Base-by-base conservation (phyloP, 108 stramenopile genomes). In the Mediolabrus comicus region DNA sequence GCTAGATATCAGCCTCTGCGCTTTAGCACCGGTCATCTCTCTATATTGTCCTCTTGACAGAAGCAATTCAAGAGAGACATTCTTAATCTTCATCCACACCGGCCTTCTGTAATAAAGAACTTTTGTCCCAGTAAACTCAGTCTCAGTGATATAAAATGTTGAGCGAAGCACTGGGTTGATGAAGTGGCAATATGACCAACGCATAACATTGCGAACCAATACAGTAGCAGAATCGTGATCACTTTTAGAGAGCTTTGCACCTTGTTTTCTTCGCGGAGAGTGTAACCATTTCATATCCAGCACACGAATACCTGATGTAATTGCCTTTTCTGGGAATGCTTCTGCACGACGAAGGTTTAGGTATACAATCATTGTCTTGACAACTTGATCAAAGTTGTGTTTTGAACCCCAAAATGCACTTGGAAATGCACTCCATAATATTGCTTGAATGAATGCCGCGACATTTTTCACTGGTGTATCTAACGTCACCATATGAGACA, bases 81-180 rank as follows among this genome's bases (percentile, higher is more conserved):
- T 52, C 19, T 88, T 80, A 71, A 93, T 85, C 9, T 68, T 41
- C 9, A 79, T 72, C 95, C 95, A 96, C 12, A 93, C 85, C n/a
- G 91, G 90, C 59, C 85, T 87, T 32, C 95, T 77, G 54, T 93
- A 96, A 72, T 91, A 96, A 0, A 92, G 52, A 0, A 90, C 59
- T 32, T 71, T 64, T 11, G 80, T 71, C 3, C 62, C 86, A 56
- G 62, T 70, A 52, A 89, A 89, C 62, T 96, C 91, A 4, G 82
- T 90, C 64, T 96, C 95, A 39, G 95, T 96, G 26, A 88, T 83
- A 51, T 92, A 87, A 62, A 96, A 96, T 51, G 53, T 63, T 11
- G 88, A 80, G 56, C 89, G 75, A 3, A 96, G 72, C 11, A 96
- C 67, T 17, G 89, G 92, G 9, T 92, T 85, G 17, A 92, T 38